Percentiles rank a stretch among this genome's conserved stretches.
Conservation (phyloP, 192 early-diverging fungal genomes). For the Phycomyces blakesleeanus region DNA sequence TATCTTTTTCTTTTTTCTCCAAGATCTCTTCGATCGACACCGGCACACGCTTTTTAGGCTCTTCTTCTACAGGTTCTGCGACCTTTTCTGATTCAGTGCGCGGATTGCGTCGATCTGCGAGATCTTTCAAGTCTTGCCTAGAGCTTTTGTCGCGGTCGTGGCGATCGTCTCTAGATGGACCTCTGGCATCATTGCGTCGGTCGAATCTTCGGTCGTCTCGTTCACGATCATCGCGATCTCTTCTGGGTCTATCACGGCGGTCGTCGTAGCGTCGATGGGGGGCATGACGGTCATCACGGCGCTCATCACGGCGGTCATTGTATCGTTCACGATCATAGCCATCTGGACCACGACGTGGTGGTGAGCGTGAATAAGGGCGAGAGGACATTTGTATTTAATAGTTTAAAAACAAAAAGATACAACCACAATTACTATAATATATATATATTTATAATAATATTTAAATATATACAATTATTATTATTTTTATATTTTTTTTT, state of each 20-base stretch:
- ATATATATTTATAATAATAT: too few relatives aligned
- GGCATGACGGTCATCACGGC: constrained; percentile 16
- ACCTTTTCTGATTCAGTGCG: constrained; percentile 7
- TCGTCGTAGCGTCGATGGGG: constrained; percentile 10
- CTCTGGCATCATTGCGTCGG: constrained; percentile 11
- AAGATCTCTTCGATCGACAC: constrained; percentile 78
- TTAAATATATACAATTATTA: too few relatives aligned
- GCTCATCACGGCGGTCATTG: constrained; percentile 33
- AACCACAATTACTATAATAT: neutral
- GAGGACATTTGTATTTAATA: constrained; percentile 1
- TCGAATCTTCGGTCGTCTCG: constrained; percentile 29
- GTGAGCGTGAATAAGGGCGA: constrained; percentile 5
- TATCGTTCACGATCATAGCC: constrained; percentile 37
- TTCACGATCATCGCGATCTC: constrained; percentile 26
- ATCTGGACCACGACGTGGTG: constrained; percentile 21
- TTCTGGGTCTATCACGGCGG: constrained; percentile 12
- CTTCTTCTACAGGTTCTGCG: constrained; percentile 5
- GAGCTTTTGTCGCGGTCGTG: constrained; percentile 23
- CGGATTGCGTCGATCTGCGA: constrained; percentile 12
- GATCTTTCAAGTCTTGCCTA: constrained; percentile 10
- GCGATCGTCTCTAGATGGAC: constrained; percentile 17
- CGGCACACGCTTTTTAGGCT: constrained; percentile 45
- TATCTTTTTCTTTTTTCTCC: constrained; percentile 62
- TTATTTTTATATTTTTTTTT: neutral
- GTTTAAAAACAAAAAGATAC: neutral